Conservation (phyloP, 257 asterid genomes). For the Pogostemon cablin region DNA sequence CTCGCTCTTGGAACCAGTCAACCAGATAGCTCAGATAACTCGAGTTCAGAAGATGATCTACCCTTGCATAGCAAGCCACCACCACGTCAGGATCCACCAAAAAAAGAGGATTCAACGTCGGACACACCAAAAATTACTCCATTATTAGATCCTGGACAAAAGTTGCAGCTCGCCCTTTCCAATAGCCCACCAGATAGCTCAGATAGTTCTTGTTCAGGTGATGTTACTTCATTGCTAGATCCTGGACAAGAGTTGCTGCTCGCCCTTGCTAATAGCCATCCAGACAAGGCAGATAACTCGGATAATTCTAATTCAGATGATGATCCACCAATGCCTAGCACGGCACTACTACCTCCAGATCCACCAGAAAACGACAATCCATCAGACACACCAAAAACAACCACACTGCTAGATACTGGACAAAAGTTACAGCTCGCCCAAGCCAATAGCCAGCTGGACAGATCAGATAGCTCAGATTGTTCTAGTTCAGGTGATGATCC, state of each 20-base stretch:
- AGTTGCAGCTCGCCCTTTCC: no score
- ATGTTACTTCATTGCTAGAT: no score
- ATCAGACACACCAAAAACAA: neutral
- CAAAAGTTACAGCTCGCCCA: slow-evolving; percentile 57
- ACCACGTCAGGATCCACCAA: slow-evolving; percentile 14
- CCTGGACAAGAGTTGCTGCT: neutral
- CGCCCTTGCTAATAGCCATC: neutral
- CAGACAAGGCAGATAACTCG: slow-evolving; percentile 34
- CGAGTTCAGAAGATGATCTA: slow-evolving; percentile 52
- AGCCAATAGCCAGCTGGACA: slow-evolving; percentile 45
- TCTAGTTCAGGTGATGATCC: slow-evolving; percentile 42
- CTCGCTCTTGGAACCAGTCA: no score
- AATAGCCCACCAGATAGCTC: no score
- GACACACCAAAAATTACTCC: slow-evolving; percentile 34
- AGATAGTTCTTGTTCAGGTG: no score
- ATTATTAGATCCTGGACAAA: no score
- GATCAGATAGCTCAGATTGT: slow-evolving; percentile 45
- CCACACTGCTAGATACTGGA: slow-evolving; percentile 37
- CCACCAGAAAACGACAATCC: slow-evolving; percentile 4
- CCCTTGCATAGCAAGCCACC: slow-evolving; percentile 4
- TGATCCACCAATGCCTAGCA: slow-evolving; percentile 35
- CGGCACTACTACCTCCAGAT: no score
- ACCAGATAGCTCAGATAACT: slow-evolving; percentile 41
- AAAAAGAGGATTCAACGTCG: slow-evolving; percentile 9
- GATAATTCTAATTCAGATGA: slow-evolving; percentile 42